phyloP scores from a whole-genome alignment of 352 stramenopile genomes.

The Globisporangium ultimum region DNA sequence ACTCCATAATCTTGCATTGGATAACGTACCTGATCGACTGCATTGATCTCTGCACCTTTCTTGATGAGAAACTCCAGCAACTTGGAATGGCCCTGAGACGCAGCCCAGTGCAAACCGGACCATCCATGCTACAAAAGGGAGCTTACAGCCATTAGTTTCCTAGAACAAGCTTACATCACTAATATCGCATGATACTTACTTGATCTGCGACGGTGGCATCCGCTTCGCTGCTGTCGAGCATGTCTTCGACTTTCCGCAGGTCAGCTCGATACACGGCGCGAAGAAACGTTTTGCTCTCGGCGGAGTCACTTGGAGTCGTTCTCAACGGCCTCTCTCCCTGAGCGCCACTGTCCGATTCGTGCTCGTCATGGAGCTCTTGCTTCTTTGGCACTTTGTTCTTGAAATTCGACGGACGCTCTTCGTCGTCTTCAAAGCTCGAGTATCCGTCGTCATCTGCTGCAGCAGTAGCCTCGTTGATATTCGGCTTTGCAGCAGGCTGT shows the following conservation, averaged over 20 bases:
- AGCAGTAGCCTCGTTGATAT: conserved; percentile 2
- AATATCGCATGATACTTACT: conserved; percentile 19
- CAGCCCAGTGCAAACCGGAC: conserved; percentile 76
- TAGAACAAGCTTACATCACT: neutral
- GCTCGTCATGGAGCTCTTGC: conserved; percentile 17
- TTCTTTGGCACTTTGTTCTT: conserved; percentile 6
- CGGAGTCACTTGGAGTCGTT: conserved; percentile 50
- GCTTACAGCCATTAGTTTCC: too few species aligned
- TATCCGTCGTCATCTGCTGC: conserved; percentile 38
- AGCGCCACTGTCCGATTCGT: conserved; percentile 13
- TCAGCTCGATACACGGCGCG: conserved; percentile 62
- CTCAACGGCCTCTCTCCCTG: neutral
- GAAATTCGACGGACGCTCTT: conserved; percentile 6
- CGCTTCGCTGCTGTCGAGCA: conserved; percentile 43
- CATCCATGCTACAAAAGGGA: conserved; percentile 50
- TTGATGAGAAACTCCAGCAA: conserved; percentile 48
- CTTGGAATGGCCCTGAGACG: conserved; percentile 55
- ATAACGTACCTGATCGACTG: conserved; percentile 47
- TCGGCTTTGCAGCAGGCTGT: neutral
- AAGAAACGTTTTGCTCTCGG: conserved; percentile 56
- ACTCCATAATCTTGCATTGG: neutral
- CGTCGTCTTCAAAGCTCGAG: conserved; percentile 61
- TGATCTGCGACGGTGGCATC: conserved; percentile 59
- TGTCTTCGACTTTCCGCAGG: conserved; percentile 41
- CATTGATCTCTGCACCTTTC: conserved; percentile 39